A percentile compares a stretch with the other conserved stretches of the same genome.
These are phyloP conservation scores for Pseudogymnoascus sp. DNA, from an alignment of 2,329 filamentous ascomycete species.

Conservation along the genomic window DNA sequence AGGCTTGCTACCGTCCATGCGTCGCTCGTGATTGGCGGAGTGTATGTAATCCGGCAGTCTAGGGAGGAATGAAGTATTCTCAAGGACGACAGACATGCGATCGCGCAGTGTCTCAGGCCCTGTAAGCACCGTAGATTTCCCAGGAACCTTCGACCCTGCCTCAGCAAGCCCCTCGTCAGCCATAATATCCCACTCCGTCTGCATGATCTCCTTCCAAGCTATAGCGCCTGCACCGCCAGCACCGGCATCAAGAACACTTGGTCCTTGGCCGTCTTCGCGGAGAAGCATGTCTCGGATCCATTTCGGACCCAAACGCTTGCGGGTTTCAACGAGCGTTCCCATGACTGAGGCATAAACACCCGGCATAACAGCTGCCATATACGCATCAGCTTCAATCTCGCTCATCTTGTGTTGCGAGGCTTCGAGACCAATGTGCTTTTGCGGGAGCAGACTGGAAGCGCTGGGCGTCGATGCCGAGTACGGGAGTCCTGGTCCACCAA, in stretches of 20 bases:
- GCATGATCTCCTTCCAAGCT: constrained; percentile 69
- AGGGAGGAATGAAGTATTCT: constrained; percentile 87
- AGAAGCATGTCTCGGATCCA: constrained; percentile 60
- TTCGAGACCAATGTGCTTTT: constrained; percentile 56
- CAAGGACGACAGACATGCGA: constrained; percentile 65
- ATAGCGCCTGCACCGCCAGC: constrained; percentile 63
- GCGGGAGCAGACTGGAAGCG: constrained; percentile 40
- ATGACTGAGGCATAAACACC: constrained; percentile 60
- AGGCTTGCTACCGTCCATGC: constrained; percentile 47
- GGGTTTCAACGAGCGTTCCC: constrained; percentile 62
- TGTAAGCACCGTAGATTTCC: constrained; percentile 72
- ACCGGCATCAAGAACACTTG: constrained; percentile 65
- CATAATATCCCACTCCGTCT: constrained; percentile 72
- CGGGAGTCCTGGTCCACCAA: constrained; percentile 70
- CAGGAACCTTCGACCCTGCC: constrained; percentile 44
- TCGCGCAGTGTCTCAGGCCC: constrained; percentile 67
- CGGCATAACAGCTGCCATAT: constrained; percentile 60
- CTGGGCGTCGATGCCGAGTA: constrained; percentile 65
- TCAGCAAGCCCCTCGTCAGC: constrained; percentile 40
- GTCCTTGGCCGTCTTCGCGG: constrained; percentile 43
- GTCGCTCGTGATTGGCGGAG: constrained; percentile 49
- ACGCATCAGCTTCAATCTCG: constrained; percentile 67
- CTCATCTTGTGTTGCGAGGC: constrained; percentile 59
- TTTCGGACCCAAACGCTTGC: constrained; percentile 59
- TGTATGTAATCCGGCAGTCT: constrained; percentile 81